These are phyloP conservation scores for Endoconidiophora polonica DNA, from an alignment of 2,329 filamentous ascomycete genomes.

Conservation along the genomic window DNA sequence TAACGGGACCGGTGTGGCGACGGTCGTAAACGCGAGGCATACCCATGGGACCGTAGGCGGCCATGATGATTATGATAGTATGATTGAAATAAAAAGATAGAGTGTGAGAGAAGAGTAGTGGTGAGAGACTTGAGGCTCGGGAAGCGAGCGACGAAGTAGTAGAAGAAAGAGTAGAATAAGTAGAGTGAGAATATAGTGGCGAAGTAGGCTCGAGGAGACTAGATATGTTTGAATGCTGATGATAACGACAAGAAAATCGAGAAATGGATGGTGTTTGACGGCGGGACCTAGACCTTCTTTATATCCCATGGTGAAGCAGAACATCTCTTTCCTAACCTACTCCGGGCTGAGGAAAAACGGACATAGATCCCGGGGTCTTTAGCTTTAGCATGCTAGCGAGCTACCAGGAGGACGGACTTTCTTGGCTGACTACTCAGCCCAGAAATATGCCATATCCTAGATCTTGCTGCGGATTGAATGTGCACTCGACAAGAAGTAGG, in stretches of 20 bases:
- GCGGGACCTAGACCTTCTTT: background rate
- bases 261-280: background rate
- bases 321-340: no score
- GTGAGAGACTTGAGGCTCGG: background rate
- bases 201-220: background rate
- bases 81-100: background rate
- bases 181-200: background rate
- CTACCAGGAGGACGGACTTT: no score
- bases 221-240: background rate
- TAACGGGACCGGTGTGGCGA: conserved; percentile 14
- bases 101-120: background rate
- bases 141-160: background rate
- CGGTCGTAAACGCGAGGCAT: conserved; percentile 13
- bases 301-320: background rate
- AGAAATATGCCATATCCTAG: no score
- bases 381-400: no score
- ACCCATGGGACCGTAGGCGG: conserved; percentile 10
- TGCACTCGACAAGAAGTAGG: no score
- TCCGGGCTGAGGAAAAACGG: no score
- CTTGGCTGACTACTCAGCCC: no score
- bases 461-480: no score
- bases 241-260: background rate
- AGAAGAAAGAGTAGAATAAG: background rate
- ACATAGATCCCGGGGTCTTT: no score
- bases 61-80: conserved; percentile 4